Percentiles rank a stretch among this genome's conserved stretches.
Evolutionary conservation across 73 alveolate species (phyloP).

Genomic region (Effrenium voratum): DNA sequence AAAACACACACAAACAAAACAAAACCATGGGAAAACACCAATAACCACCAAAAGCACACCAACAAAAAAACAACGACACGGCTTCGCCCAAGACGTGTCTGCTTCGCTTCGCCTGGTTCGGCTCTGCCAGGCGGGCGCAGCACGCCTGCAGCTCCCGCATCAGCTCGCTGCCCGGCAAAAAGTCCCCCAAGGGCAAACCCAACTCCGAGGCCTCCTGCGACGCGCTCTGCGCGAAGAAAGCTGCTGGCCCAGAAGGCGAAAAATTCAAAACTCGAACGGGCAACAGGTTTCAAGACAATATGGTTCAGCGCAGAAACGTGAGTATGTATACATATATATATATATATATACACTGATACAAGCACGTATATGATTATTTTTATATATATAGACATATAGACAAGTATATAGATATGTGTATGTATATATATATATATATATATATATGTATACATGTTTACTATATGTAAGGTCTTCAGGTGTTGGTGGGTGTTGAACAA

Average conservation of each 20-base stretch:
- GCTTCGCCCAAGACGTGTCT: no score
- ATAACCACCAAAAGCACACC: no score
- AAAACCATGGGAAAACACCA: no score
- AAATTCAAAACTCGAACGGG: no score
- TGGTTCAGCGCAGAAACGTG: neutral
- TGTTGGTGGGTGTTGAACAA: no score
- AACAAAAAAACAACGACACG: no score
- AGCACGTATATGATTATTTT: neutral
- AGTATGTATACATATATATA: neutral
- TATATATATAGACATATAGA: neutral
- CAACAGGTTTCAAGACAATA: no score
- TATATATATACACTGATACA: neutral
- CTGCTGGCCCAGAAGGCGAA: no score
- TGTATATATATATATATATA: neutral
- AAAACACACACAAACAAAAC: no score
- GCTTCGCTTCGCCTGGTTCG: no score
- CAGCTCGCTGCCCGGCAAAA: slow-evolving; percentile 25
- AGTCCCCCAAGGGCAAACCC: slow-evolving; percentile 31
- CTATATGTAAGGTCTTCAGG: no score
- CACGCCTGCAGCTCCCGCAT: slow-evolving; percentile 17
- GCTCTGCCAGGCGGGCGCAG: slow-evolving; percentile 51
- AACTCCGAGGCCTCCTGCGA: slow-evolving; percentile 38
- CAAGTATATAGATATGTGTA: neutral
- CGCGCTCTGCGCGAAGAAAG: neutral
- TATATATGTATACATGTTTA: neutral